A percentile compares a stretch with the other conserved stretches of the same genome.
Evolutionary conservation across 306 rosid species (phyloP).

Genomic region (Biancaea sappan): DNA sequence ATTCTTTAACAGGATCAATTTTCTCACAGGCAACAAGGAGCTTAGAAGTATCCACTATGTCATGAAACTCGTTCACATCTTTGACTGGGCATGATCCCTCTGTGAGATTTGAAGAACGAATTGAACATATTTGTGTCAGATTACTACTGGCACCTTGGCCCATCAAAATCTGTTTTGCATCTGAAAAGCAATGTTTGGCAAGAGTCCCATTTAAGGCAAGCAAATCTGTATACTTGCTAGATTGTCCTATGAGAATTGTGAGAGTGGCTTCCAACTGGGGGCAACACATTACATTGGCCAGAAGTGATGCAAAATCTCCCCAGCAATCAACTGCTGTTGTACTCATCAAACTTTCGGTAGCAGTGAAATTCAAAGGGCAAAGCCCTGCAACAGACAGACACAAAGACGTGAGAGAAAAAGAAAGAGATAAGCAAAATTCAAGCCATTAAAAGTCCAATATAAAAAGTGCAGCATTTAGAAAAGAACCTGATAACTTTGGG

Average conservation of each 20-base stretch:
- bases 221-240: conserved; percentile 66
- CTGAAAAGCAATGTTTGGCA: conserved; percentile 80
- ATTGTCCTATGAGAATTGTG: conserved; percentile 82
- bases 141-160: conserved; percentile 73
- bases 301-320: conserved; percentile 72
- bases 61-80: conserved; percentile 65
- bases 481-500: conserved; percentile 87
- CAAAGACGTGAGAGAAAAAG: conserved; percentile 17
- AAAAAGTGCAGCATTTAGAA: conserved; percentile 12
- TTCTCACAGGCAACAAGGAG: conserved; percentile 80
- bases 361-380: conserved; percentile 76
- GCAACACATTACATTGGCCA: conserved; percentile 94
- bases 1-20: conserved; percentile 88
- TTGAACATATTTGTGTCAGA: conserved; percentile 67
- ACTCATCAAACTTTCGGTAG: conserved; percentile 74
- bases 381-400: conserved; percentile 56
- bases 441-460: conserved; percentile 16
- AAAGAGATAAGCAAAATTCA: conserved; percentile 23
- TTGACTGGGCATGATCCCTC: conserved; percentile 79
- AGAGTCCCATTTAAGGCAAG: conserved; percentile 73
- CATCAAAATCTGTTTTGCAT: conserved; percentile 83
- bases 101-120: conserved; percentile 71
- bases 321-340: conserved; percentile 86
- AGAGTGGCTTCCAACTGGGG: conserved; percentile 97
- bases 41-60: conserved; percentile 71